Conservation (phyloP, 371 early-diverging fungal species). For the Rhizopus stolonifer region DNA sequence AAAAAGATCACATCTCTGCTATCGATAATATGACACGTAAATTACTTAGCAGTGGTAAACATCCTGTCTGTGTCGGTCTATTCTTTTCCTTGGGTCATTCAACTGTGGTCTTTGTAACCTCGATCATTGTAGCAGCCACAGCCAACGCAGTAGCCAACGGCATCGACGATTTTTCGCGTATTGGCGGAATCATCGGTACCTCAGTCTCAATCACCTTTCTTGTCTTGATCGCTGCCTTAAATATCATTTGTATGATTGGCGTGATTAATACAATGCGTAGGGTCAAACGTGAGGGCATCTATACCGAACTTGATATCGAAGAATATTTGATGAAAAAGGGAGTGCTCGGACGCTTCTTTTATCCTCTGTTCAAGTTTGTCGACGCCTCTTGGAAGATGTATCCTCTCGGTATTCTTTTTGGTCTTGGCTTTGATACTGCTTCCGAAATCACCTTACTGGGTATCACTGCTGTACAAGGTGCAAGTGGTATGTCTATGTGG, state of each 20-base stretch:
- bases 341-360: slow-evolving; percentile 52
- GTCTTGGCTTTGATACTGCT: slow-evolving; percentile 74
- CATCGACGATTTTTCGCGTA: slow-evolving; percentile 46
- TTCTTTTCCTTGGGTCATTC: slow-evolving; percentile 74
- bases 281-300: slow-evolving; percentile 46
- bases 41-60: slow-evolving; percentile 44
- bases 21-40: slow-evolving; percentile 74
- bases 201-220: slow-evolving; percentile 59
- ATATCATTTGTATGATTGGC: slow-evolving; percentile 47
- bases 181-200: slow-evolving; percentile 61
- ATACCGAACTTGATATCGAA: slow-evolving; percentile 48
- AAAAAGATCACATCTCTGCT: slow-evolving; percentile 67
- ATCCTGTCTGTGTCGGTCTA: slow-evolving; percentile 61
- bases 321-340: slow-evolving; percentile 40
- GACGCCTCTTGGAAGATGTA: slow-evolving; percentile 71
- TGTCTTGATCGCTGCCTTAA: slow-evolving; percentile 59
- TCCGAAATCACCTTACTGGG: slow-evolving; percentile 62
- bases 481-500: slow-evolving; percentile 48
- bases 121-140: slow-evolving; percentile 53
- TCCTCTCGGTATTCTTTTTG: slow-evolving; percentile 62
- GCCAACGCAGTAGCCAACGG: slow-evolving; percentile 50
- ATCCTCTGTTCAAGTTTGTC: slow-evolving; percentile 57
- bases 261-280: slow-evolving; percentile 36
- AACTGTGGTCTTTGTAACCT: slow-evolving; percentile 60
- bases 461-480: slow-evolving; percentile 54